Evolutionary conservation across 2,329 filamentous ascomycete species (phyloP).

Genomic region (Hymenoscyphus occultus): DNA sequence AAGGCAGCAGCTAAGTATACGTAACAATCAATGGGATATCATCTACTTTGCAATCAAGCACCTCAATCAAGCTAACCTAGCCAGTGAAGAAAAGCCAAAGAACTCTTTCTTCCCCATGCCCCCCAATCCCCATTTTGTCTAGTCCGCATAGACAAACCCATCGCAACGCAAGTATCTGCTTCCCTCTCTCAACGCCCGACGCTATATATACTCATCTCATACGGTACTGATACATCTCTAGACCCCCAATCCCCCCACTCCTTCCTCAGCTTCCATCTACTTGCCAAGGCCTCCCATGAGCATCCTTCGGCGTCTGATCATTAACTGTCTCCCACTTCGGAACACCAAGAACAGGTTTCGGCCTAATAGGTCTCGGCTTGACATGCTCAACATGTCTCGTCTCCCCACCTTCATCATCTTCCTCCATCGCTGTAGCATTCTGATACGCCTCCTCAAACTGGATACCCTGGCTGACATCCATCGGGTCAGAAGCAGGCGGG

Average conservation of each 20-base stretch:
- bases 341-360: slow-evolving; percentile 19
- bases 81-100: background rate
- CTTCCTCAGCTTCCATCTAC: background rate
- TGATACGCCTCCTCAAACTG: slow-evolving; percentile 16
- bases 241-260: too few relatives aligned
- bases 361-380: slow-evolving; percentile 25
- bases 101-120: too few relatives aligned
- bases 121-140: too few relatives aligned
- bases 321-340: background rate
- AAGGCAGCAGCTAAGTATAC: background rate
- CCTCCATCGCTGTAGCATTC: background rate
- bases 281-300: background rate
- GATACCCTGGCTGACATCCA: slow-evolving; percentile 13
- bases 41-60: background rate
- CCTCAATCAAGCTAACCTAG: background rate
- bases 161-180: too few relatives aligned
- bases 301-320: background rate
- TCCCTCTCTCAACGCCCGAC: too few relatives aligned
- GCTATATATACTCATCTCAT: too few relatives aligned
- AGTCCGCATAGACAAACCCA: too few relatives aligned
- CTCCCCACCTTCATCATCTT: slow-evolving; percentile 12
- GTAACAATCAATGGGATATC: background rate
- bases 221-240: too few relatives aligned
- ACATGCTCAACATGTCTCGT: slow-evolving; percentile 26
- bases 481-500: slow-evolving; percentile 14